phyloP scores from a whole-genome alignment of 345 rosid genomes.

The Linum lewisii region DNA sequence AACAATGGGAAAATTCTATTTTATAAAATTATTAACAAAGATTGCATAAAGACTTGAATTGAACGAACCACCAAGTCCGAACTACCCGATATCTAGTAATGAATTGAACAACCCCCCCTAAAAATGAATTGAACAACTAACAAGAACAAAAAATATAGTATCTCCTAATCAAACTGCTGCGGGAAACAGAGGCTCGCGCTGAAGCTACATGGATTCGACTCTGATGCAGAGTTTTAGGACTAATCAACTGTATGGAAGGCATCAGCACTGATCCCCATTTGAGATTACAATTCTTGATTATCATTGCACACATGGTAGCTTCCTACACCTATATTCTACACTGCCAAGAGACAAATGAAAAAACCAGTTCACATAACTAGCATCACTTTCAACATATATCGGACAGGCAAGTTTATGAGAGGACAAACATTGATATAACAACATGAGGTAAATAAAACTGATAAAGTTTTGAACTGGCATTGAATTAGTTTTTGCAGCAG shows the following conservation, averaged over 20 bases:
- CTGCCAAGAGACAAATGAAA: neutral
- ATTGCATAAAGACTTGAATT: too few species aligned
- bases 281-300: slow-evolving; percentile 40
- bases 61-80: too few species aligned
- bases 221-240: slow-evolving; percentile 28
- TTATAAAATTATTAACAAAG: too few species aligned
- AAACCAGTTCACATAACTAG: neutral
- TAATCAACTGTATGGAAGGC: slow-evolving; percentile 33
- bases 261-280: slow-evolving; percentile 46
- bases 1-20: too few species aligned
- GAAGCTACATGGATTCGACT: slow-evolving; percentile 20
- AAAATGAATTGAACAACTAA: neutral
- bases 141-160: too few species aligned
- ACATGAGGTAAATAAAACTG: neutral
- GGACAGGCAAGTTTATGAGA: neutral
- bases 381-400: neutral
- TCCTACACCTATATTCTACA: neutral
- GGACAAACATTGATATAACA: too few species aligned
- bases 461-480: too few species aligned
- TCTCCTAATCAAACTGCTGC: slow-evolving; percentile 29
- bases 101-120: too few species aligned
- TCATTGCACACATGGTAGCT: slow-evolving; percentile 58
- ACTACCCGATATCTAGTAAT: neutral
- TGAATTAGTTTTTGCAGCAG: too few species aligned
- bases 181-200: slow-evolving; percentile 17